phyloP scores from a whole-genome alignment of 2,329 filamentous ascomycete genomes.

The Sporothrix variecibatus region DNA sequence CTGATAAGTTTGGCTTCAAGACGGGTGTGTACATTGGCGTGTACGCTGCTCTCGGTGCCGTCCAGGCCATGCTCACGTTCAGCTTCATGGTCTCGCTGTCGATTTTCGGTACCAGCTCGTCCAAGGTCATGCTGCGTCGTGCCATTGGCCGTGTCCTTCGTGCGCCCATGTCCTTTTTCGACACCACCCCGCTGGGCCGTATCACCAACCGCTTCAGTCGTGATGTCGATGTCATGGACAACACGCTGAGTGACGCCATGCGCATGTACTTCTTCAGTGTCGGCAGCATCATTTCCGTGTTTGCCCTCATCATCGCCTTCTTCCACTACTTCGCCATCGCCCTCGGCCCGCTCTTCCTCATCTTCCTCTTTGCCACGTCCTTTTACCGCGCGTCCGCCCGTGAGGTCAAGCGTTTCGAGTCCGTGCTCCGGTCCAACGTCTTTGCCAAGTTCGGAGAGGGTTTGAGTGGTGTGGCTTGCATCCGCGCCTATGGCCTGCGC shows the following conservation, averaged over 20 bases:
- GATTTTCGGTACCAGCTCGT: conserved; percentile 76
- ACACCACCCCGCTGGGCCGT: conserved; percentile 90
- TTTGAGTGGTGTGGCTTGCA: conserved; percentile 78
- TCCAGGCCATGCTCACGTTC: conserved; percentile 76
- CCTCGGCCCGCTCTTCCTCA: conserved; percentile 64
- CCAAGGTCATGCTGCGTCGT: conserved; percentile 75
- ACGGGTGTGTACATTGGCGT: conserved; percentile 71
- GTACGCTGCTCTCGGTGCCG: conserved; percentile 69
- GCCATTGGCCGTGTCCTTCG: conserved; percentile 77
- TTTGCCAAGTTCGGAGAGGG: conserved; percentile 92
- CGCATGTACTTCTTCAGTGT: conserved; percentile 90
- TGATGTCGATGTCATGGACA: conserved; percentile 96
- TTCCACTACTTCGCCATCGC: conserved; percentile 81
- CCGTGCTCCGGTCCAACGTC: conserved; percentile 81
- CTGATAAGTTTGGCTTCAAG: conserved; percentile 68
- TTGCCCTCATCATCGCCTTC: conserved; percentile 89
- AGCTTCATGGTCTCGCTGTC: conserved; percentile 77
- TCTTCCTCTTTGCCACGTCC: conserved; percentile 79
- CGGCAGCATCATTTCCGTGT: conserved; percentile 78
- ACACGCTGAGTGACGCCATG: conserved; percentile 83
- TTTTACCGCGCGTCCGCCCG: conserved; percentile 92
- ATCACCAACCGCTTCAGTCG: conserved; percentile 97
- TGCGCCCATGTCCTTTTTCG: conserved; percentile 87
- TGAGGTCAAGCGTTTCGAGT: conserved; percentile 92
- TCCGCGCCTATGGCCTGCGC: conserved; percentile 84